Conservation (phyloP, 2,329 filamentous ascomycete genomes). For the Cercospora zeae-maydis region DNA sequence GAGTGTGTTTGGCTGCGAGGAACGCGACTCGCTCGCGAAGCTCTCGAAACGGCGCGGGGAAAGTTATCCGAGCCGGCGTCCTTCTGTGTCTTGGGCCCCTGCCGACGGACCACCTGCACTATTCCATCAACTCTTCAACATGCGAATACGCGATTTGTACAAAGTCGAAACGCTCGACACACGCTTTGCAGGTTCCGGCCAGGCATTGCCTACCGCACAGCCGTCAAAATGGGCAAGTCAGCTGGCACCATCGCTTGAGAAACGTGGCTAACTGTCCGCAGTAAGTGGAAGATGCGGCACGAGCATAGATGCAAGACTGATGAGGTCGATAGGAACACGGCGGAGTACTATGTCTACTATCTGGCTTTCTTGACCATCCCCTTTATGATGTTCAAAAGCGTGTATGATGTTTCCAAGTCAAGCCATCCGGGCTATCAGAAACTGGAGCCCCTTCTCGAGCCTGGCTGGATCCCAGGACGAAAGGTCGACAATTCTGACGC, state of each 20-base stretch:
- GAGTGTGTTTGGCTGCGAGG: background rate
- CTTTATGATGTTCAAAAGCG: constrained; percentile 80
- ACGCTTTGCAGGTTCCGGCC: constrained; percentile 63
- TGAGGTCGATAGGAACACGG: constrained; percentile 54
- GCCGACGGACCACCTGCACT: background rate
- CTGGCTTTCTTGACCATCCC: constrained; percentile 66
- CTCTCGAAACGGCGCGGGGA: background rate
- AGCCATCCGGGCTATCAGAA: constrained; percentile 76
- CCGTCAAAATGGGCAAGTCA: constrained; percentile 63
- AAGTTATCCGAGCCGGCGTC: no score
- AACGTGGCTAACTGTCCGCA: constrained; percentile 7
- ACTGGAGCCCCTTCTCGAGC: constrained; percentile 66
- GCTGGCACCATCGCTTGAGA: background rate
- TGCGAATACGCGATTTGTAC: constrained; percentile 46
- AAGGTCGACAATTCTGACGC: constrained; percentile 88
- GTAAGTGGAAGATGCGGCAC: constrained; percentile 4
- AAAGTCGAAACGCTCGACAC: constrained; percentile 67
- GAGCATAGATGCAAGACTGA: background rate
- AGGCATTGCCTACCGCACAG: constrained; percentile 41
- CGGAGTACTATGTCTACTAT: constrained; percentile 82
- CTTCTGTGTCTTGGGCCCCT: background rate
- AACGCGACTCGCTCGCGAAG: constrained; percentile 1
- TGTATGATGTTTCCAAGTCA: constrained; percentile 81
- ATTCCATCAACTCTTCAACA: constrained; percentile 7
- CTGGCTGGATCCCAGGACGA: constrained; percentile 88